These are phyloP conservation scores for Eimeria necatrix DNA, from an alignment of 169 alveolate species.

Conservation along the genomic window DNA sequence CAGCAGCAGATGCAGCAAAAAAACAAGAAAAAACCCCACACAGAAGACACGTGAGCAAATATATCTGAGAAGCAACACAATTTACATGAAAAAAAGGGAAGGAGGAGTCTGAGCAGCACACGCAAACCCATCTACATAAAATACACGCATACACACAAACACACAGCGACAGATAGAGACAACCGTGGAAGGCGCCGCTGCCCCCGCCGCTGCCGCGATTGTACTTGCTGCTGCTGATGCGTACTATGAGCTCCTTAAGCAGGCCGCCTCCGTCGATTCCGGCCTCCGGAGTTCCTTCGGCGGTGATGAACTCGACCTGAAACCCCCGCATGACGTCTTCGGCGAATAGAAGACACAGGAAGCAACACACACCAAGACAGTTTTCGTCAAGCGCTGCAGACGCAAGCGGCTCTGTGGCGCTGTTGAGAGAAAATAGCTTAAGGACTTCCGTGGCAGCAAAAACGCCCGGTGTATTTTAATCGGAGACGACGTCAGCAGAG, in stretches of 20 bases:
- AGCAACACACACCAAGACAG: not conserved
- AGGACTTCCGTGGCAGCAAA: not conserved
- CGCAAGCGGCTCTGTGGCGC: not conserved
- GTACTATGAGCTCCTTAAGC: slow-evolving; percentile 96
- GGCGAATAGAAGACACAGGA: not conserved
- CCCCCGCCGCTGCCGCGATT: not conserved
- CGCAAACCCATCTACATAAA: not conserved
- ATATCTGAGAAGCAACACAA: not conserved
- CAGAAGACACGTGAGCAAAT: not conserved
- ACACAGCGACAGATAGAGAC: not conserved
- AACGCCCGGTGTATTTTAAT: too few species aligned
- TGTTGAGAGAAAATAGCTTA: too few species aligned
- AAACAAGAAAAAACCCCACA: not conserved
- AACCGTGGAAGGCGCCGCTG: not conserved
- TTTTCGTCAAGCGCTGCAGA: not conserved
- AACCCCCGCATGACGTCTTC: slow-evolving; percentile 74
- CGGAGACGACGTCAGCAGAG: not conserved
- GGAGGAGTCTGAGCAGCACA: too few species aligned
- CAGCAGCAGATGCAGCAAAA: not conserved
- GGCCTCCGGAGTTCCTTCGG: slow-evolving; percentile 93
- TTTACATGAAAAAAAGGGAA: not conserved
- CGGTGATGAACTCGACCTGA: slow-evolving; percentile 92
- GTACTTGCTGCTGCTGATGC: not conserved
- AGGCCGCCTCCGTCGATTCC: slow-evolving; percentile 99
- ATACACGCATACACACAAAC: not conserved